phyloP scores from a whole-genome alignment of 2,329 filamentous ascomycete genomes.

The Microcyclosporella mali region DNA sequence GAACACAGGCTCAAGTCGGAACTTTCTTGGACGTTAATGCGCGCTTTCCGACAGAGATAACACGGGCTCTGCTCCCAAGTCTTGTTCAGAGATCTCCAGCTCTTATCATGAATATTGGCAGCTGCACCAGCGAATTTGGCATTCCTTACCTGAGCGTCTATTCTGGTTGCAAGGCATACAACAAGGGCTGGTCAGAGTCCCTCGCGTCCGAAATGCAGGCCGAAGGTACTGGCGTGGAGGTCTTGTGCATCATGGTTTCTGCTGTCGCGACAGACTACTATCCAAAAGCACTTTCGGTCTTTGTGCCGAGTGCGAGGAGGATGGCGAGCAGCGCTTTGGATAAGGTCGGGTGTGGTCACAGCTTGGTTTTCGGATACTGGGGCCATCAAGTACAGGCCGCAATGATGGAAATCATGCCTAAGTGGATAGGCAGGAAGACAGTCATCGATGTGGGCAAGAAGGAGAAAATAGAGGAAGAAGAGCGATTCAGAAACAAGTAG shows the following conservation, averaged over 20 bases:
- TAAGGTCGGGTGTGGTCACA: constrained; percentile 20
- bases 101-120: constrained; percentile 49
- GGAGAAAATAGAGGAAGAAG: constrained; percentile 11
- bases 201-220: constrained; percentile 41
- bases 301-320: constrained; percentile 14
- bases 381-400: constrained; percentile 20
- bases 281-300: constrained; percentile 9
- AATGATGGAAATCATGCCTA: constrained; percentile 16
- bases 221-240: constrained; percentile 34
- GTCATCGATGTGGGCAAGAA: constrained; percentile 9
- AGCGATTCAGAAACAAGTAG: constrained; percentile 3
- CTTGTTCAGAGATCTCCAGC: constrained; percentile 38
- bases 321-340: constrained; percentile 18
- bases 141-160: constrained; percentile 46
- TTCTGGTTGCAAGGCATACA: constrained; percentile 43
- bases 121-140: constrained; percentile 38
- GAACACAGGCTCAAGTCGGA: constrained; percentile 35
- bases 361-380: constrained; percentile 22
- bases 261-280: constrained; percentile 16
- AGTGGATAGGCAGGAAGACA: constrained; percentile 7
- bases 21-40: constrained; percentile 44
- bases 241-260: constrained; percentile 21
- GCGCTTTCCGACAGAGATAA: constrained; percentile 47
- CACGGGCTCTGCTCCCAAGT: constrained; percentile 40
- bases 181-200: constrained; percentile 36